These are phyloP conservation scores for Dacryopinax spathularia DNA, from an alignment of 768 basidiomycete genomes.

Conservation along the genomic window DNA sequence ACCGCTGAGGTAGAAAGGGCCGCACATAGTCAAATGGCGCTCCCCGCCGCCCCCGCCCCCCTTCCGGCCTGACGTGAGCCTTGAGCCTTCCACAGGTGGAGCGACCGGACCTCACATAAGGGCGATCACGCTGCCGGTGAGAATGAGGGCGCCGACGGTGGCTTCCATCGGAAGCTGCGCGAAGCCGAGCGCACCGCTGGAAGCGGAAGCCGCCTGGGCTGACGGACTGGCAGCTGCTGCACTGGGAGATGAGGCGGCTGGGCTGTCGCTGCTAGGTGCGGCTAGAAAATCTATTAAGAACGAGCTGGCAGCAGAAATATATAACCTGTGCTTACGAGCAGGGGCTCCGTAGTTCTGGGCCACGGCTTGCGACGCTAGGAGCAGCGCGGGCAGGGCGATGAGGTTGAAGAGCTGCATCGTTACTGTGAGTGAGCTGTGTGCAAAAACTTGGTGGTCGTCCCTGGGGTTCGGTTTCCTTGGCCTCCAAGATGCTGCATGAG, in stretches of 20 bases:
- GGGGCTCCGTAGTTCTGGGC: background rate
- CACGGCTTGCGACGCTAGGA: background rate
- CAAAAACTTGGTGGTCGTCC: background rate
- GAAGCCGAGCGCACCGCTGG: background rate
- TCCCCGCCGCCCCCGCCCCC: too few relatives aligned
- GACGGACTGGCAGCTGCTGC: background rate
- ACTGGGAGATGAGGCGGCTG: too few relatives aligned
- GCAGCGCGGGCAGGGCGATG: background rate
- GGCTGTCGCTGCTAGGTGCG: background rate
- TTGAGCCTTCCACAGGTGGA: background rate
- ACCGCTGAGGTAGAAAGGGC: too few relatives aligned
- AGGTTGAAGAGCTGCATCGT: background rate
- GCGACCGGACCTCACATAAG: background rate
- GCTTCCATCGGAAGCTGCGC: background rate
- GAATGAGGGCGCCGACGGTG: background rate
- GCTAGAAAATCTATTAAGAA: background rate
- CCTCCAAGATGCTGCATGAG: too few relatives aligned
- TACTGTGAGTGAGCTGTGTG: background rate
- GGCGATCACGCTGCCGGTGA: background rate
- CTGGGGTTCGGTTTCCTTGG: too few relatives aligned
- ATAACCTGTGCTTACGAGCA: background rate
- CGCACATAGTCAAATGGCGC: too few relatives aligned
- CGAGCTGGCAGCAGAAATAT: too few relatives aligned
- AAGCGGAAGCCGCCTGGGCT: background rate
- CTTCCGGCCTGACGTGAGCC: background rate